These are phyloP conservation scores for Suillus luteus DNA, from an alignment of 768 basidiomycete species.

Conservation along the genomic window DNA sequence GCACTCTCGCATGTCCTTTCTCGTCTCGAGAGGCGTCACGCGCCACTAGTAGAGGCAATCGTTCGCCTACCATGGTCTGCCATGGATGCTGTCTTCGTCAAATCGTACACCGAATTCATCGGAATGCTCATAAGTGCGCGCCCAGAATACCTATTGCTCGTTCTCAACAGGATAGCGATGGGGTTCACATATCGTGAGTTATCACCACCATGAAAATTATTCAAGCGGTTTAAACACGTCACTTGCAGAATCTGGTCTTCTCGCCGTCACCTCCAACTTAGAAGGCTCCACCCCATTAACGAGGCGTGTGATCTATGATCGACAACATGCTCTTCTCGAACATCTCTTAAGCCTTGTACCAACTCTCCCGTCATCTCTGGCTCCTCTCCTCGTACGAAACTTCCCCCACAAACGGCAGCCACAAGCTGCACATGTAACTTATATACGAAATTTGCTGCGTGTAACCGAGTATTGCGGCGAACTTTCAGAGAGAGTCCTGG, in stretches of 20 bases:
- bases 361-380: constrained; percentile 84
- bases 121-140: constrained; percentile 90
- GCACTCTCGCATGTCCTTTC: constrained; percentile 93
- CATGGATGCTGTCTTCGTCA: constrained; percentile 83
- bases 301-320: constrained; percentile 79
- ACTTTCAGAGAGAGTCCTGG: constrained; percentile 79
- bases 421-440: constrained; percentile 78
- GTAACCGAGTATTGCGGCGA: constrained; percentile 88
- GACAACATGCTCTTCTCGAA: constrained; percentile 82
- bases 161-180: constrained; percentile 79
- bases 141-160: constrained; percentile 86
- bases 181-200: constrained; percentile 88
- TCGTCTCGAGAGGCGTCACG: constrained; percentile 79
- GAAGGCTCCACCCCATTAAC: constrained; percentile 77
- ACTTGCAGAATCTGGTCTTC: constrained; percentile 66
- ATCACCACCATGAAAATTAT: constrained; percentile 9
- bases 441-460: constrained; percentile 85
- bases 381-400: constrained; percentile 78
- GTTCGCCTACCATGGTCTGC: constrained; percentile 90
- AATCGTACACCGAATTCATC: constrained; percentile 85
- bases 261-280: constrained; percentile 55
- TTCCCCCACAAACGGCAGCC: constrained; percentile 95
- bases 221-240: constrained; percentile 13
- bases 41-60: constrained; percentile 81
- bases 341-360: constrained; percentile 91